These are phyloP conservation scores for Ochromonas danica DNA, from an alignment of 108 stramenopile genomes.

Conservation along the genomic window DNA sequence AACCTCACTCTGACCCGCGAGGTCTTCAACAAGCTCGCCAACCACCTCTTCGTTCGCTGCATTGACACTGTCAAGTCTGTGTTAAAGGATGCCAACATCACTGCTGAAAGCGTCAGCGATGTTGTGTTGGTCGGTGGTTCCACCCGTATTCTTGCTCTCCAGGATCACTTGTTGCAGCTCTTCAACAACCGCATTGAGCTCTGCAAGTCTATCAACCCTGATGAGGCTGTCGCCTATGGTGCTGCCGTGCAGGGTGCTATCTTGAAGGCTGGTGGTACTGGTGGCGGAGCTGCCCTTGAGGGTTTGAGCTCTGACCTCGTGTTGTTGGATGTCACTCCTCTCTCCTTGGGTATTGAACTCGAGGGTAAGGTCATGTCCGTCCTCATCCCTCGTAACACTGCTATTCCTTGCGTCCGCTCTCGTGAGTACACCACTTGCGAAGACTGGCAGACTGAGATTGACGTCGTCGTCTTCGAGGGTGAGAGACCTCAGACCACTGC, in stretches of 20 bases:
- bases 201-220: slow-evolving; percentile 69
- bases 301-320: slow-evolving; percentile 35
- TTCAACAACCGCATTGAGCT: slow-evolving; percentile 66
- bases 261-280: slow-evolving; percentile 61
- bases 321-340: slow-evolving; percentile 53
- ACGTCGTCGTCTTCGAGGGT: slow-evolving; percentile 78
- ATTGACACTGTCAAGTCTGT: slow-evolving; percentile 72
- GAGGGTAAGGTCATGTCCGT: slow-evolving; percentile 75
- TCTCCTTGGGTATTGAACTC: slow-evolving; percentile 75
- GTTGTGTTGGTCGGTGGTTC: slow-evolving; percentile 71
- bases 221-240: slow-evolving; percentile 67
- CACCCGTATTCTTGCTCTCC: no score
- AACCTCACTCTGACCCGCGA: slow-evolving; percentile 48
- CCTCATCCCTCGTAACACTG: slow-evolving; percentile 87
- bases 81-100: slow-evolving; percentile 66
- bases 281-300: slow-evolving; percentile 63
- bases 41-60: slow-evolving; percentile 44
- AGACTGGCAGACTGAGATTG: slow-evolving; percentile 74
- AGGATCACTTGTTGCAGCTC: slow-evolving; percentile 59
- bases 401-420: slow-evolving; percentile 76
- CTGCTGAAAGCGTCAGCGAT: slow-evolving; percentile 61
- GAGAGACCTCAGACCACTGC: slow-evolving; percentile 70
- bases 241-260: slow-evolving; percentile 74
- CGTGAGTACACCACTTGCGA: slow-evolving; percentile 67
- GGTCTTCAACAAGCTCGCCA: slow-evolving; percentile 61